phyloP scores from a whole-genome alignment of 345 rosid species.

The Syzygium oleosum region DNA sequence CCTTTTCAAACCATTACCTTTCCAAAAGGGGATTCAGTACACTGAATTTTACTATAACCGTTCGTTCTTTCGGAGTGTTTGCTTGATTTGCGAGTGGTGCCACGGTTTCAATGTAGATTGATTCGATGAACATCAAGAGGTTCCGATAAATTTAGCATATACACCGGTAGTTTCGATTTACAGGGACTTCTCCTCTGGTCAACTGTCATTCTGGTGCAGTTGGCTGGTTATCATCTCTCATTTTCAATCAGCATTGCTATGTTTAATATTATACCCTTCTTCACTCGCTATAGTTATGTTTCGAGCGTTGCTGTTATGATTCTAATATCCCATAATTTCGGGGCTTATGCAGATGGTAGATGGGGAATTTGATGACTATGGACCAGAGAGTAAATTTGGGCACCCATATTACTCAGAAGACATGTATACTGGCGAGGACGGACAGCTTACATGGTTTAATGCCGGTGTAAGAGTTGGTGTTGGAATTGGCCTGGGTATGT shows the following conservation, averaged over 20 bases:
- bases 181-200: not conserved
- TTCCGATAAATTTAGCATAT: not conserved
- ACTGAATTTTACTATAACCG: not conserved
- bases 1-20: not conserved
- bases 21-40: not conserved
- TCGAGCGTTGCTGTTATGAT: not conserved
- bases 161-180: not conserved
- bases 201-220: not conserved
- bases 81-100: not conserved
- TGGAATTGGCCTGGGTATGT: slow-evolving; percentile 94
- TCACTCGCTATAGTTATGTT: not conserved
- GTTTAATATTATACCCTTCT: not conserved
- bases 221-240: not conserved
- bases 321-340: not conserved
- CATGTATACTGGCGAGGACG: slow-evolving; percentile 72
- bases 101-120: not conserved
- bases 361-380: slow-evolving; percentile 39
- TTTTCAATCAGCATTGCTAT: not conserved
- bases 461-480: slow-evolving; percentile 96
- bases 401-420: slow-evolving; percentile 41
- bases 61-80: not conserved
- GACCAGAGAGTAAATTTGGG: slow-evolving; percentile 48
- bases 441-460: slow-evolving; percentile 87
- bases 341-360: slow-evolving; percentile 35
- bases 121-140: not conserved